Percentiles rank a stretch among this genome's conserved stretches.
Conservation (phyloP, 1,284 basidiomycete species). For the Gomphus bonarii region DNA sequence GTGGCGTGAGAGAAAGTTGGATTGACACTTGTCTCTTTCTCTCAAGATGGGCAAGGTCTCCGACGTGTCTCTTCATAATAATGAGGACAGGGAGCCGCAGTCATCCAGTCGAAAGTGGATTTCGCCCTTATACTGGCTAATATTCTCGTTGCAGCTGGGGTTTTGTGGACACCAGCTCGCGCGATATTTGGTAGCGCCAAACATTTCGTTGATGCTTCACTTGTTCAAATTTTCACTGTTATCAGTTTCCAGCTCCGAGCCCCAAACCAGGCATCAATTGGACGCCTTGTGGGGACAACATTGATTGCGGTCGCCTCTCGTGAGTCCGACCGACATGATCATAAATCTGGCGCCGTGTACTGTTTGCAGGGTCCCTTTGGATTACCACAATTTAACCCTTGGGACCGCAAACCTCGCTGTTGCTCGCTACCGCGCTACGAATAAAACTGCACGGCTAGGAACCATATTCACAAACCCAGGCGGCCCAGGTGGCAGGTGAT, state of each 20-base stretch:
- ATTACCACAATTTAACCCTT: slow-evolving; percentile 13
- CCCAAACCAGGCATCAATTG: slow-evolving; percentile 8
- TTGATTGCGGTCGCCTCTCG: slow-evolving; percentile 9
- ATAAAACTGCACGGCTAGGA: slow-evolving; percentile 13
- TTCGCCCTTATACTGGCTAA: not conserved
- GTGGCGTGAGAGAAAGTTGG: not conserved
- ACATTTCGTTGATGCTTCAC: not conserved
- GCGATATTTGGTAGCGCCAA: not conserved
- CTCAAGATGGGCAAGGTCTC: not conserved
- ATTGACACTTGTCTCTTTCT: not conserved
- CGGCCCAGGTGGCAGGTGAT: slow-evolving; percentile 15
- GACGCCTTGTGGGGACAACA: slow-evolving; percentile 10
- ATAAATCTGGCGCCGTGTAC: not conserved
- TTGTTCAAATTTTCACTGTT: not conserved
- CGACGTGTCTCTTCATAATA: not conserved
- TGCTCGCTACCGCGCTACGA: slow-evolving; percentile 15
- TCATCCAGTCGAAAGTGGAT: not conserved
- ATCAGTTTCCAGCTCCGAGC: not conserved
- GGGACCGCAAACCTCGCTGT: slow-evolving; percentile 15
- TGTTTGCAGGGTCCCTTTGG: slow-evolving; percentile 14
- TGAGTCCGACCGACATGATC: not conserved
- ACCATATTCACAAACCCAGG: slow-evolving; percentile 16
- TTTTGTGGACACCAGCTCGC: not conserved
- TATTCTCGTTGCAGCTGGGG: not conserved
- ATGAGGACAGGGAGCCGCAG: not conserved